phyloP scores from a whole-genome alignment of 2,329 filamentous ascomycete genomes.

The Fusarium avenaceum region DNA sequence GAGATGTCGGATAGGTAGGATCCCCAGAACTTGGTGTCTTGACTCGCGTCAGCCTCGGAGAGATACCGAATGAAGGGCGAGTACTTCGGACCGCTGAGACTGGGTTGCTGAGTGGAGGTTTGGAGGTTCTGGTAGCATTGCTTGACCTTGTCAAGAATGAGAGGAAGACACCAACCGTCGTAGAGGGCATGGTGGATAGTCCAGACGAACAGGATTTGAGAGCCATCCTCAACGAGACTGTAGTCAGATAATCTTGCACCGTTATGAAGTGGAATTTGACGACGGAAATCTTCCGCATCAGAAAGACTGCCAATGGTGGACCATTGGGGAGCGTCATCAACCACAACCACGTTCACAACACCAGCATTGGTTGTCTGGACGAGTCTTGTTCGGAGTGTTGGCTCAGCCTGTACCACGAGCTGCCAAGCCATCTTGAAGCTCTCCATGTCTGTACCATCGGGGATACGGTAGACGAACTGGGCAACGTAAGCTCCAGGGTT shows the following conservation, averaged over 20 bases:
- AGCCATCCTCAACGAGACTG: not conserved
- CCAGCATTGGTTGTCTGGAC: constrained; percentile 35
- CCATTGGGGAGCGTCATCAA: constrained; percentile 29
- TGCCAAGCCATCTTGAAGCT: constrained; percentile 39
- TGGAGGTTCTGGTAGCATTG: constrained; percentile 12
- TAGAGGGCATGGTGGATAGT: constrained; percentile 49
- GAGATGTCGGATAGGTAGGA: constrained; percentile 29
- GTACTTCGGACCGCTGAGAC: constrained; percentile 19
- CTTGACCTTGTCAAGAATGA: constrained; percentile 42
- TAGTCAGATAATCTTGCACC: constrained; percentile 30
- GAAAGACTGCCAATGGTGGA: constrained; percentile 7
- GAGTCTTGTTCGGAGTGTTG: constrained; percentile 39
- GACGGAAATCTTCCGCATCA: not conserved
- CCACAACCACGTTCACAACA: constrained; percentile 38
- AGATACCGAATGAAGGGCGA: constrained; percentile 34
- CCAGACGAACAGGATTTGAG: constrained; percentile 38
- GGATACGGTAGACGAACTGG: constrained; percentile 37
- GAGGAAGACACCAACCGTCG: constrained; percentile 48
- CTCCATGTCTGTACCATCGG: constrained; percentile 4
- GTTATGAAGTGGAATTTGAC: constrained; percentile 24
- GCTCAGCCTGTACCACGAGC: constrained; percentile 18
- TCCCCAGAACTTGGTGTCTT: constrained; percentile 37
- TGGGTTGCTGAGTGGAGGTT: not conserved
- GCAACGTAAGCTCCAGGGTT: constrained; percentile 42
- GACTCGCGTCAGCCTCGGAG: not conserved